A percentile compares a stretch with the other conserved stretches of the same genome.
phyloP scores from a whole-genome alignment of 257 asterid genomes.

The Echium plantagineum region DNA sequence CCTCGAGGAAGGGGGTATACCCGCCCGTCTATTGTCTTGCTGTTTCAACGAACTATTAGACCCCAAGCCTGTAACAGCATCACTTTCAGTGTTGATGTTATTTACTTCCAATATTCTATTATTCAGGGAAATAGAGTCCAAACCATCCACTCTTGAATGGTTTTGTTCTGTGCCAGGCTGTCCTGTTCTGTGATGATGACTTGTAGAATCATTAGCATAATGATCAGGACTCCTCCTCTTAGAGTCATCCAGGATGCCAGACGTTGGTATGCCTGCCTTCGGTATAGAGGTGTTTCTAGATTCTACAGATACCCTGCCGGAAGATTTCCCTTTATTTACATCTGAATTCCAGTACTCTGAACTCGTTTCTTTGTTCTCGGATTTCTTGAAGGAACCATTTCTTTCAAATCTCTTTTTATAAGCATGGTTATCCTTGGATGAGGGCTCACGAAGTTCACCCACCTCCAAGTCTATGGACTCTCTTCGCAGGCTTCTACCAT shows the following conservation, averaged over 20 bases:
- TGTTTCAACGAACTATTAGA: slow-evolving; percentile 36
- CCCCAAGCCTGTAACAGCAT: slow-evolving; percentile 28
- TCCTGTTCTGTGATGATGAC: slow-evolving; percentile 36
- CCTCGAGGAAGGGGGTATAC: slow-evolving; percentile 32
- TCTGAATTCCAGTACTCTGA: slow-evolving; percentile 55
- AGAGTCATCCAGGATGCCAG: slow-evolving; percentile 37
- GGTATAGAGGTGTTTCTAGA: slow-evolving; percentile 38
- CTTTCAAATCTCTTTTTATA: slow-evolving; percentile 42
- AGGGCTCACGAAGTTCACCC: slow-evolving; percentile 86
- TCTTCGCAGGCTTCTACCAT: slow-evolving; percentile 58
- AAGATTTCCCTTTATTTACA: slow-evolving; percentile 36
- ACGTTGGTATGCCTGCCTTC: slow-evolving; percentile 25
- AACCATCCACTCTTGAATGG: slow-evolving; percentile 31
- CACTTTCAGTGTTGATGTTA: slow-evolving; percentile 37
- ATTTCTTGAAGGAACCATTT: slow-evolving; percentile 41
- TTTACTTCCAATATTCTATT: slow-evolving; percentile 29
- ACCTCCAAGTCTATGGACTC: slow-evolving; percentile 79
- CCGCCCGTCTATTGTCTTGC: slow-evolving; percentile 33
- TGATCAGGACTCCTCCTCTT: slow-evolving; percentile 45
- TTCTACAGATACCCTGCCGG: slow-evolving; percentile 36
- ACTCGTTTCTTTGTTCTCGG: slow-evolving; percentile 34
- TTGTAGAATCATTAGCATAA: slow-evolving; percentile 38
- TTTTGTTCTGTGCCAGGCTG: slow-evolving; percentile 35
- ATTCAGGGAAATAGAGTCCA: slow-evolving; percentile 34
- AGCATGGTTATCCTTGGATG: slow-evolving; percentile 40